phyloP scores from a whole-genome alignment of 1,284 basidiomycete species.

The Apiotrichum siamense region DNA sequence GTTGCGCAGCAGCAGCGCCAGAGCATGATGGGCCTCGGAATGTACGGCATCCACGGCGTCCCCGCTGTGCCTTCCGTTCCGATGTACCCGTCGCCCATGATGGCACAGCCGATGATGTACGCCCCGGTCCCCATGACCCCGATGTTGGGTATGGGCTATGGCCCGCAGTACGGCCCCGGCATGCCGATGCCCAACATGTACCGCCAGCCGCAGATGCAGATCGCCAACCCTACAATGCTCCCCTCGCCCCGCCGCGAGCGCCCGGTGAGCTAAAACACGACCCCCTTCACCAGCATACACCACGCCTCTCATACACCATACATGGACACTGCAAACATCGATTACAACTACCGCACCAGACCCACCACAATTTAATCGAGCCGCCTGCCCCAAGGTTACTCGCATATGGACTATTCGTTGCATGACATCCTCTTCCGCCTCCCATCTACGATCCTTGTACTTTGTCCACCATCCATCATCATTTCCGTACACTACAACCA shows the following conservation, averaged over 20 bases:
- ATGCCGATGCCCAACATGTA: slow-evolving; percentile 14
- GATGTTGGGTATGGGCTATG: slow-evolving; percentile 3
- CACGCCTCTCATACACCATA: not conserved
- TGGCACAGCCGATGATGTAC: slow-evolving; percentile 10
- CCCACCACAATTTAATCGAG: not conserved
- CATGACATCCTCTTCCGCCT: not conserved
- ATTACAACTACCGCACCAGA: not conserved
- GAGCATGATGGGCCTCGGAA: slow-evolving; percentile 10
- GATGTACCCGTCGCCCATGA: not conserved
- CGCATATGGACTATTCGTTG: not conserved
- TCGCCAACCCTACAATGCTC: slow-evolving; percentile 4
- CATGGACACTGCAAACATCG: not conserved
- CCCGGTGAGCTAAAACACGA: slow-evolving; percentile 11
- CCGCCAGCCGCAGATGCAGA: slow-evolving; percentile 4
- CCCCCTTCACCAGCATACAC: not conserved
- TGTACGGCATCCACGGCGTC: slow-evolving; percentile 5
- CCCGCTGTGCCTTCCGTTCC: not conserved
- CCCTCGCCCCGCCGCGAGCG: slow-evolving; percentile 16
- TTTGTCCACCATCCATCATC: not conserved
- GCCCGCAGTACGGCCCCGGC: not conserved
- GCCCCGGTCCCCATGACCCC: not conserved
- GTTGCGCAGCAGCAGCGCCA: not conserved
- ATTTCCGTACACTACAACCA: not conserved
- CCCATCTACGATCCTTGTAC: not conserved
- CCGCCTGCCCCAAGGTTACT: not conserved